phyloP scores from a whole-genome alignment of 208 protist genomes.

The Acanthamoeba castellanii region DNA sequence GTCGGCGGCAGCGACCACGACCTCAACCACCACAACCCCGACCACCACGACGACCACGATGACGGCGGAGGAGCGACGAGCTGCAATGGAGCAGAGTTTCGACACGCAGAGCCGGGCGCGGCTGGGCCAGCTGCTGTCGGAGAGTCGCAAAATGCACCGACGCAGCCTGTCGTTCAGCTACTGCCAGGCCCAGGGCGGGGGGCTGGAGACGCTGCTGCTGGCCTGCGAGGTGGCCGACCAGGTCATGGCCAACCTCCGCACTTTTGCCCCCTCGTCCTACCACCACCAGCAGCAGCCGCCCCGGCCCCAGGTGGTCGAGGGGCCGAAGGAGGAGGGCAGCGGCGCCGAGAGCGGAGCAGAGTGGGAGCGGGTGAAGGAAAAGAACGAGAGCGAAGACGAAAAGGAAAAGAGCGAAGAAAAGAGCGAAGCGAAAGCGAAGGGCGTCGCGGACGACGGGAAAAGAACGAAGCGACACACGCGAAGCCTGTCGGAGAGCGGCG shows the following conservation, averaged over 20 bases:
- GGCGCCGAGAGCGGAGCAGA: constrained; percentile 20
- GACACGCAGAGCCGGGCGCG: constrained; percentile 19
- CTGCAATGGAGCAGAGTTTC: background rate
- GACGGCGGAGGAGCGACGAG: background rate
- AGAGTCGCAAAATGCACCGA: constrained; percentile 24
- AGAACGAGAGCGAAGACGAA: background rate
- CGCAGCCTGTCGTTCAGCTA: constrained; percentile 17
- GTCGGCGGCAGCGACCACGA: no score
- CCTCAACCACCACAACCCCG: no score
- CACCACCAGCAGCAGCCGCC: background rate
- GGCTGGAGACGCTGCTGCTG: constrained; percentile 11
- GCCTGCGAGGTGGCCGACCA: constrained; percentile 39
- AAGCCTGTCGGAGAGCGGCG: constrained; percentile 23
- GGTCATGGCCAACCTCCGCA: constrained; percentile 41
- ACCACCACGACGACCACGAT: no score
- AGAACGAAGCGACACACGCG: background rate
- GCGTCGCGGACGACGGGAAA: background rate
- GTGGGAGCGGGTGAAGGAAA: constrained; percentile 10
- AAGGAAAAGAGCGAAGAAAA: background rate
- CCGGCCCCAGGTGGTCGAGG: background rate
- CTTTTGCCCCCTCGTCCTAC: background rate
- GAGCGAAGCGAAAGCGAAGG: background rate
- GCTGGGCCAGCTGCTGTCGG: constrained; percentile 25
- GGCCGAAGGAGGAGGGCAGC: background rate
- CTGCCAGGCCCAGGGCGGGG: background rate